Percentiles rank a stretch among this genome's conserved stretches.
phyloP scores from a whole-genome alignment of 306 rosid genomes.

The Quercus variabilis region DNA sequence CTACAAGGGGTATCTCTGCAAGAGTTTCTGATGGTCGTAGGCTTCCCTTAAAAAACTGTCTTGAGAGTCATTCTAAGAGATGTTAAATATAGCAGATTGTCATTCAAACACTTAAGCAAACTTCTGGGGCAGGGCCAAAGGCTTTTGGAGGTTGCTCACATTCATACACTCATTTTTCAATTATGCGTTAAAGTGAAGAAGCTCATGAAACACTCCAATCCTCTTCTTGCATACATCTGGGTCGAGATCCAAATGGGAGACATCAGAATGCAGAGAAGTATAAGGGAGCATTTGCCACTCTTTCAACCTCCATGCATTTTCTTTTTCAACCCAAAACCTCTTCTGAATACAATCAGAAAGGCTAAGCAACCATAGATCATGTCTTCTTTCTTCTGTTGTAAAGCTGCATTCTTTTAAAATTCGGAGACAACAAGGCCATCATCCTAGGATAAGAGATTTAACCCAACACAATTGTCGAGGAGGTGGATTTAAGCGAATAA shows the following conservation, averaged over 20 bases:
- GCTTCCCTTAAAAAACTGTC: constrained; percentile 77
- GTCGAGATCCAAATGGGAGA: constrained; percentile 75
- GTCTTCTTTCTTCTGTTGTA: constrained; percentile 58
- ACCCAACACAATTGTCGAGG: constrained; percentile 60
- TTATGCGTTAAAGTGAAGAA: constrained; percentile 69
- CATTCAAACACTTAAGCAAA: constrained; percentile 91
- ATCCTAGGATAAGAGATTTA: constrained; percentile 71
- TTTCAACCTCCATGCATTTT: constrained; percentile 81
- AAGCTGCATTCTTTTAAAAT: constrained; percentile 50
- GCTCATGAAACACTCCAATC: constrained; percentile 88
- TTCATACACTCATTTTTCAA: constrained; percentile 82
- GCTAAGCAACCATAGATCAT: constrained; percentile 49
- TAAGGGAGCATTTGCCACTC: constrained; percentile 94
- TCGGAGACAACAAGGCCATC: constrained; percentile 60
- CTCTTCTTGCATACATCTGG: constrained; percentile 87
- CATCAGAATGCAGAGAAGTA: constrained; percentile 57
- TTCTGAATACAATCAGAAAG: constrained; percentile 70
- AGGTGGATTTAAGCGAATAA: constrained; percentile 52
- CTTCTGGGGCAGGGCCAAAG: constrained; percentile 72
- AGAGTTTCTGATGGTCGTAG: constrained; percentile 45
- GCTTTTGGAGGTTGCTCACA: constrained; percentile 76
- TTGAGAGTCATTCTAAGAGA: constrained; percentile 70
- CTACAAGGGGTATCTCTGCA: constrained; percentile 53
- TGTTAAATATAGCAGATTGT: constrained; percentile 82
- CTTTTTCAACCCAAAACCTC: constrained; percentile 85